A percentile compares a stretch with the other conserved stretches of the same genome.
Conservation (phyloP, 2,329 filamentous ascomycete species). For the Diaporthe amygdali region DNA sequence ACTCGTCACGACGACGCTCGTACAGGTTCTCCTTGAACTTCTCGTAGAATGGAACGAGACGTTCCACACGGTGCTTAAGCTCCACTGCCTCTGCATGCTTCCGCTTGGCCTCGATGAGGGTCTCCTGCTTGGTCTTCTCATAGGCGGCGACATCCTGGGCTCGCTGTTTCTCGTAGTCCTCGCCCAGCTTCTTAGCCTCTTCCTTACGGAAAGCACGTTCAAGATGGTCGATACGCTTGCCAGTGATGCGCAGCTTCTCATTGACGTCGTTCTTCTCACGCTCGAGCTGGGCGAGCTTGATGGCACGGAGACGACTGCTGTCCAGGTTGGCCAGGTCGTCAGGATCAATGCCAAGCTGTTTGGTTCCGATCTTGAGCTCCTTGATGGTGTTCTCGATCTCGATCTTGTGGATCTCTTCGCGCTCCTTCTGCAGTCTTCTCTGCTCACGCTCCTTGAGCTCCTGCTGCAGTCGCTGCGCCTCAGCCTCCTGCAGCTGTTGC, state of each 20-base stretch:
- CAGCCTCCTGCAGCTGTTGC: slow-evolving; percentile 87
- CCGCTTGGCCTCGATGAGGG: slow-evolving; percentile 77
- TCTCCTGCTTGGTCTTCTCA: slow-evolving; percentile 78
- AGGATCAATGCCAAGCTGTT: slow-evolving; percentile 75
- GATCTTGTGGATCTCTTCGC: slow-evolving; percentile 87
- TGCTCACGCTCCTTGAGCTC: slow-evolving; percentile 92
- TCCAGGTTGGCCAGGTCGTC: slow-evolving; percentile 87
- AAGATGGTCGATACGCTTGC: slow-evolving; percentile 95
- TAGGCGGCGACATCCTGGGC: slow-evolving; percentile 80
- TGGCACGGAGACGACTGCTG: slow-evolving; percentile 85
- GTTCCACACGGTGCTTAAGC: slow-evolving; percentile 88
- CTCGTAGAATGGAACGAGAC: slow-evolving; percentile 85
- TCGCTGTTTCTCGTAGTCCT: slow-evolving; percentile 85
- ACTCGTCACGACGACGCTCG: slow-evolving; percentile 89
- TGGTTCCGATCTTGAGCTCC: slow-evolving; percentile 88
- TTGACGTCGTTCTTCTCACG: slow-evolving; percentile 97
- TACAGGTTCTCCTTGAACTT: slow-evolving; percentile 81
- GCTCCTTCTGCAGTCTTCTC: slow-evolving; percentile 83
- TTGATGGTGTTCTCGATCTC: slow-evolving; percentile 92
- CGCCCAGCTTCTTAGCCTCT: slow-evolving; percentile 87
- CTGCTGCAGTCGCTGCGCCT: slow-evolving; percentile 85
- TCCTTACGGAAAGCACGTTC: slow-evolving; percentile 97
- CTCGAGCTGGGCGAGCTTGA: slow-evolving; percentile 95
- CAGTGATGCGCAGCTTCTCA: slow-evolving; percentile 87
- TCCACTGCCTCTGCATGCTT: slow-evolving; percentile 94